Evolutionary conservation across 2,329 filamentous ascomycete genomes (phyloP), one percentile per base, ranked within the genome.

Genomic region (Stachybotrys chartarum): DNA sequence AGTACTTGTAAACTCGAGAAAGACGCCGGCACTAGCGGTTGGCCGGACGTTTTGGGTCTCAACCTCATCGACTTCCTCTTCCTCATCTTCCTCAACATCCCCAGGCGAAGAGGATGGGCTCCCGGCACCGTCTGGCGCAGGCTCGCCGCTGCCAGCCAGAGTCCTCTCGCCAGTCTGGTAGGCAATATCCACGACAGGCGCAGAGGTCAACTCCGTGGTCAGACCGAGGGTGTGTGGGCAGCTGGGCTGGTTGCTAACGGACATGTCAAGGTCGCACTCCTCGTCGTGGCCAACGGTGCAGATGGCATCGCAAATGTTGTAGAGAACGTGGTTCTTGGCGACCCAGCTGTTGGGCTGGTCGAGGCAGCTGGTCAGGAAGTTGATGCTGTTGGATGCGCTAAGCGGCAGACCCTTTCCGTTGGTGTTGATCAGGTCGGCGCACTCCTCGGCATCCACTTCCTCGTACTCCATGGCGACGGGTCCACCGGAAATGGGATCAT

Each of bases 371-470:
- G 61, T 64, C 24, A 78, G 61, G 55, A 68, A 78, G 60, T 77
- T 74, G 70, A 76, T 75, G 67, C 69, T 72, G 67, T 76, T 76
- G 58, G 71, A 60, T 0, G 74, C 75, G 57, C 69, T 65, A 60
- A 71, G 64, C 5, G 69, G 64, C 44, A 72, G 60, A 58, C 64
- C 68, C 54, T 60, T 56, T 47, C 61, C 64, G 31, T 67, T 58
- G 47, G 73, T 74, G 46, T 71, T 59, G 57, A 80, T 70, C n/a
- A 81, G 71, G 55, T 65, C 61, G 17, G 65, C 64, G 65, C 79
- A 81, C 30, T 73, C 67, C 57, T 62, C 64, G 54, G 71, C 71
- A 57, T 67, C 67, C 12, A 72, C 72, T 48, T 70, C 64, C 59
- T 73, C 70, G 58, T 69, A 75, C 14, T 71, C 64, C 65, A 78